Conservation (phyloP, 805 yeast species). For the Wickerhamia fluorescens region DNA sequence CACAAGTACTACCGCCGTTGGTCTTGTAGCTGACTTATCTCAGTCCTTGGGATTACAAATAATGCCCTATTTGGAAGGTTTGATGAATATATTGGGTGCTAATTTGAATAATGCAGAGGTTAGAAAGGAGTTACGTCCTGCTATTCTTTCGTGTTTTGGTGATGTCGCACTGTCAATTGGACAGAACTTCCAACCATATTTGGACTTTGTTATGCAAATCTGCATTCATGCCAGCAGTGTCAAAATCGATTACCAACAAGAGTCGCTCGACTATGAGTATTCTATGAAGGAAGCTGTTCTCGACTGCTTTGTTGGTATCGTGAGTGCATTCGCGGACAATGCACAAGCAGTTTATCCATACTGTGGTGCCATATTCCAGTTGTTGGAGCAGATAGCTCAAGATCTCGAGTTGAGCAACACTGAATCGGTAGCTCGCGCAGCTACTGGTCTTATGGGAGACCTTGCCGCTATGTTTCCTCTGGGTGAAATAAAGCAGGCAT, state of each 20-base stretch:
- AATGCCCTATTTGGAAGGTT: conserved; percentile 66
- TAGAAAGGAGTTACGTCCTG: conserved; percentile 77
- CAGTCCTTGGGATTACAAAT: conserved; percentile 77
- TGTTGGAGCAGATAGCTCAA: conserved; percentile 51
- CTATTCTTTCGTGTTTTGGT: conserved; percentile 88
- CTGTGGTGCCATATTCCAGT: conserved; percentile 62
- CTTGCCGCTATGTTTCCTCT: conserved; percentile 78
- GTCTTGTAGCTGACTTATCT: conserved; percentile 88
- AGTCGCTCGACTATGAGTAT: conserved; percentile 68
- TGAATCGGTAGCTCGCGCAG: conserved; percentile 72
- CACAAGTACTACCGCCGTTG: conserved; percentile 84
- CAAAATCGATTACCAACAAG: conserved; percentile 60
- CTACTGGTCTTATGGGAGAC: conserved; percentile 90
- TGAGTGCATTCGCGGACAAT: conserved; percentile 73
- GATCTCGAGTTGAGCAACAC: conserved; percentile 55
- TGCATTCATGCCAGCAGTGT: conserved; percentile 59
- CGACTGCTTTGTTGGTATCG: conserved; percentile 93
- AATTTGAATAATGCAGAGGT: conserved; percentile 61
- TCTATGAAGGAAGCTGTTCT: conserved; percentile 80
- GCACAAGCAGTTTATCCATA: conserved; percentile 63
- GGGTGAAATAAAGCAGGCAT: conserved; percentile 64
- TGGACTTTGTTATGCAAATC: conserved; percentile 72
- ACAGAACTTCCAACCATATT: conserved; percentile 63
- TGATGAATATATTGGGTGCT: conserved; percentile 78
- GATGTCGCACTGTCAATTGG: conserved; percentile 92